A percentile compares a stretch with the other conserved stretches of the same genome.
Conservation (phyloP, 768 basidiomycete species). For the Steccherinum ochraceum region DNA sequence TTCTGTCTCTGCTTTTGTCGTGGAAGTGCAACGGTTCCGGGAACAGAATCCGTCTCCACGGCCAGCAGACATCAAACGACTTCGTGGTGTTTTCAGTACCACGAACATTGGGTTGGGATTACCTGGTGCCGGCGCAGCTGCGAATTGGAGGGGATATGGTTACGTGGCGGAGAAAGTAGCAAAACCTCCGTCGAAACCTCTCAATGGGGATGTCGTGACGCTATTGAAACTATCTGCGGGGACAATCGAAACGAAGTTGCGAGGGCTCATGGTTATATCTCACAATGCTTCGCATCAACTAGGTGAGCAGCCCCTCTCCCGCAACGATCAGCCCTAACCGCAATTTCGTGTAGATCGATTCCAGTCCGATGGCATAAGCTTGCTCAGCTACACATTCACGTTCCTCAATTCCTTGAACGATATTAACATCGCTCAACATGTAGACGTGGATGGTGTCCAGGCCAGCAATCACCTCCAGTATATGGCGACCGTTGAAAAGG, state of each 20-base stretch:
- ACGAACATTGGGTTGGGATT: conserved; percentile 67
- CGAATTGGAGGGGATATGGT: conserved; percentile 80
- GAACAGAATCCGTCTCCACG: conserved; percentile 26
- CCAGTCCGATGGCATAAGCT: conserved; percentile 37
- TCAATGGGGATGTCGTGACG: conserved; percentile 46
- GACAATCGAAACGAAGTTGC: neutral
- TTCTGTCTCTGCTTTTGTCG: conserved; percentile 60
- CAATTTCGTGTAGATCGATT: conserved; percentile 17
- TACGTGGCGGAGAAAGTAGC: conserved; percentile 56
- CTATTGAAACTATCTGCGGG: conserved; percentile 43
- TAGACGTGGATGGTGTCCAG: conserved; percentile 68
- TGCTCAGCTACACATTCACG: conserved; percentile 49
- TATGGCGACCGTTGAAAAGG: conserved; percentile 54
- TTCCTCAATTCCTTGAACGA: conserved; percentile 58
- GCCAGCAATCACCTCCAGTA: conserved; percentile 3
- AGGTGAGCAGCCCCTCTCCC: neutral
- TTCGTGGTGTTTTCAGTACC: conserved; percentile 51
- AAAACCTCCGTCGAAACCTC: conserved; percentile 36
- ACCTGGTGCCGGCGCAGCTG: conserved; percentile 74
- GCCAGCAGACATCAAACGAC: conserved; percentile 6
- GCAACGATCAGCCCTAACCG: neutral
- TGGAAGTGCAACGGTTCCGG: conserved; percentile 61
- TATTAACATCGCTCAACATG: conserved; percentile 71
- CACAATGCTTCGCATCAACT: neutral
- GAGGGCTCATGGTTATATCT: neutral